These are phyloP conservation scores for Aspergillus cavernicola DNA, from an alignment of 495 filamentous ascomycete species.

Conservation along the genomic window DNA sequence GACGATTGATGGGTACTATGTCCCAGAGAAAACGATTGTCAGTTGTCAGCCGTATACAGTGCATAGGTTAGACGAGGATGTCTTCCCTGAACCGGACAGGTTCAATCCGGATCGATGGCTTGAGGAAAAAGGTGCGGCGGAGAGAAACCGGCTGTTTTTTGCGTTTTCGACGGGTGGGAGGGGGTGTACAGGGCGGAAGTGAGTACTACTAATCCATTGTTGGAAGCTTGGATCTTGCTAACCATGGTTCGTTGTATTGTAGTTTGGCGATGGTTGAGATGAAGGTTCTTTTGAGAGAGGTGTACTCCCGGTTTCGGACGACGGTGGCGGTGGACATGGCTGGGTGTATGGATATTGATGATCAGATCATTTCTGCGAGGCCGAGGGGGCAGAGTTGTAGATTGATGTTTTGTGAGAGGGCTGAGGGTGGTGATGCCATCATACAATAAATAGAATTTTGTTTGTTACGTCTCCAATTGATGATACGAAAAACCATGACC, in stretches of 20 bases:
- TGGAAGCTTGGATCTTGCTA: conserved; percentile 19
- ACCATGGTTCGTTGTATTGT: conserved; percentile 7
- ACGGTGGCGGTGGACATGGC: conserved; percentile 49
- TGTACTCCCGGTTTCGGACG: conserved; percentile 56
- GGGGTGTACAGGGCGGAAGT: conserved; percentile 47
- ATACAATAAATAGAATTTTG: too few species aligned
- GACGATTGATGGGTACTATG: conserved; percentile 32
- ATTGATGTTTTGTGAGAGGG: conserved; percentile 29
- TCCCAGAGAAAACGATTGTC: conserved; percentile 61
- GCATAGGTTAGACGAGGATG: conserved; percentile 54
- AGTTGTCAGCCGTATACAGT: conserved; percentile 65
- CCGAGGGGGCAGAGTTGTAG: conserved; percentile 53
- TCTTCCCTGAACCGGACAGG: conserved; percentile 51
- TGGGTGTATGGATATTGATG: conserved; percentile 49
- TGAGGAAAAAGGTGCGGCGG: conserved; percentile 36
- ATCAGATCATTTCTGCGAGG: conserved; percentile 58
- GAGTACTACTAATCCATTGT: conserved; percentile 24
- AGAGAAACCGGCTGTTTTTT: conserved; percentile 42
- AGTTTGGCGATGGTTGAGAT: conserved; percentile 65
- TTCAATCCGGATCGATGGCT: conserved; percentile 67
- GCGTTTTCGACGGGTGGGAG: conserved; percentile 42
- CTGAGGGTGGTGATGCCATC: too few species aligned
- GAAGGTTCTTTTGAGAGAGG: conserved; percentile 54
- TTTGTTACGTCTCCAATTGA: too few species aligned
- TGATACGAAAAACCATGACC: too few species aligned